A percentile compares a stretch with the other conserved stretches of the same genome.
These are phyloP conservation scores for Stephania cephalantha DNA, from an alignment of 164 flowering plant species.

Conservation along the genomic window DNA sequence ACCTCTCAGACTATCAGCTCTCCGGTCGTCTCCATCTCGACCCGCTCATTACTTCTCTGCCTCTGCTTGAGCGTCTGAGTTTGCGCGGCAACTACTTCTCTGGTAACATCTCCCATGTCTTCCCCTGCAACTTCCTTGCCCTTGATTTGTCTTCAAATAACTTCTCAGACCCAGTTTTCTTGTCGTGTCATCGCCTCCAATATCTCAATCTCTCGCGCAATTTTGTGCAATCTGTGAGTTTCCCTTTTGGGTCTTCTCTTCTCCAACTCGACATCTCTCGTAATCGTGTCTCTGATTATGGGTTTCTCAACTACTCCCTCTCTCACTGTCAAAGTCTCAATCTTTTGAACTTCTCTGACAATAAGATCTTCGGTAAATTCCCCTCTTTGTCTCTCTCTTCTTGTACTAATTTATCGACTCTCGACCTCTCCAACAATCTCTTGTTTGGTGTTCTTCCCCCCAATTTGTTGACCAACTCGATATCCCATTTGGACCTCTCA, in stretches of 20 bases:
- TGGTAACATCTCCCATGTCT: slow-evolving; percentile 32
- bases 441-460: slow-evolving; percentile 32
- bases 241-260: slow-evolving; percentile 37
- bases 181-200: slow-evolving; percentile 38
- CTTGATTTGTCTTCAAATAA: slow-evolving; percentile 39
- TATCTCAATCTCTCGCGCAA: slow-evolving; percentile 52
- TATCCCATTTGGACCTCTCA: slow-evolving; percentile 35
- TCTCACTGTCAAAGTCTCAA: slow-evolving; percentile 40
- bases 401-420: slow-evolving; percentile 34
- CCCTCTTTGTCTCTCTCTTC: slow-evolving; percentile 15
- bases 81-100: slow-evolving; percentile 51
- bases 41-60: slow-evolving; percentile 32
- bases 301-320: slow-evolving; percentile 25
- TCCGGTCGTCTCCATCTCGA: slow-evolving; percentile 40
- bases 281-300: slow-evolving; percentile 42
- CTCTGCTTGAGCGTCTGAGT: slow-evolving; percentile 28
- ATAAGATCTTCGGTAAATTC: slow-evolving; percentile 42
- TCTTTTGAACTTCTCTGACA: slow-evolving; percentile 49
- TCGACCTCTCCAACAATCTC: slow-evolving; percentile 62
- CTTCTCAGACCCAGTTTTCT: slow-evolving; percentile 35
- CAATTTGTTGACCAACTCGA: too few relatives aligned
- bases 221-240: slow-evolving; percentile 31
- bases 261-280: slow-evolving; percentile 55
- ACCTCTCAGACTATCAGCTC: slow-evolving; percentile 43
- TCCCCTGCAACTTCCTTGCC: slow-evolving; percentile 31